Conservation (phyloP, 2,329 filamentous ascomycete genomes). For the Claviceps lovelessii region DNA sequence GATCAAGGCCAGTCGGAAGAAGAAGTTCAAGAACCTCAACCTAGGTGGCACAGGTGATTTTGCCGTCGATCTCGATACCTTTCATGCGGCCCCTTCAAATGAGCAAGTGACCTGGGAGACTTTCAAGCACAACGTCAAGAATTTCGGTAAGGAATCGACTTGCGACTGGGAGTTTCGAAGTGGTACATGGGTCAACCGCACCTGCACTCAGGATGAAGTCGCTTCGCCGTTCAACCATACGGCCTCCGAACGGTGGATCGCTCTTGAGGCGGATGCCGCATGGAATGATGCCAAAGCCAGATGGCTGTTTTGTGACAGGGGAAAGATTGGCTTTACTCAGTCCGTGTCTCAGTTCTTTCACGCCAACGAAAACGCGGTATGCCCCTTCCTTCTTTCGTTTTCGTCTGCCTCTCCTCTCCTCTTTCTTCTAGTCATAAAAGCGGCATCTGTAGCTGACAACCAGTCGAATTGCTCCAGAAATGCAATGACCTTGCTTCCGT, state of each 20-base stretch:
- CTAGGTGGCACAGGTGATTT: constrained; percentile 3
- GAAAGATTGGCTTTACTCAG: not conserved
- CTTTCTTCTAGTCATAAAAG: not conserved
- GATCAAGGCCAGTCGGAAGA: not conserved
- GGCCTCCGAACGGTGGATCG: not conserved
- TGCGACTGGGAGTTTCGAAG: not conserved
- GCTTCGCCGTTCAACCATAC: not conserved
- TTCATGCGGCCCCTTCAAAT: not conserved
- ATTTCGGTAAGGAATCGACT: not conserved
- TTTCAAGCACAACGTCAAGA: not conserved
- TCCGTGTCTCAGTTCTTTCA: not conserved
- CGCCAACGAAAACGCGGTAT: not conserved
- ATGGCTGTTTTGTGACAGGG: not conserved
- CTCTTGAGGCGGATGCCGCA: not conserved
- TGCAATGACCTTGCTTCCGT: not conserved
- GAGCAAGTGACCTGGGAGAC: not conserved
- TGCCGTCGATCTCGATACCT: constrained; percentile 3
- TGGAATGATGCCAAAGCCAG: constrained; percentile 1
- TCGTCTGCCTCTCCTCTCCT: not conserved
- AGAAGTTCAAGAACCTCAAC: not conserved
- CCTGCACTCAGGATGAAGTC: not conserved
- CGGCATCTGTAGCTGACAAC: not conserved
- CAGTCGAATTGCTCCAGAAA: not conserved
- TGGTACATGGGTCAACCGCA: not conserved
- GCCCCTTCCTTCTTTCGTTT: not conserved